These are phyloP conservation scores for Singerocomus inundabilis DNA, from an alignment of 1,284 basidiomycete species.

Conservation along the genomic window DNA sequence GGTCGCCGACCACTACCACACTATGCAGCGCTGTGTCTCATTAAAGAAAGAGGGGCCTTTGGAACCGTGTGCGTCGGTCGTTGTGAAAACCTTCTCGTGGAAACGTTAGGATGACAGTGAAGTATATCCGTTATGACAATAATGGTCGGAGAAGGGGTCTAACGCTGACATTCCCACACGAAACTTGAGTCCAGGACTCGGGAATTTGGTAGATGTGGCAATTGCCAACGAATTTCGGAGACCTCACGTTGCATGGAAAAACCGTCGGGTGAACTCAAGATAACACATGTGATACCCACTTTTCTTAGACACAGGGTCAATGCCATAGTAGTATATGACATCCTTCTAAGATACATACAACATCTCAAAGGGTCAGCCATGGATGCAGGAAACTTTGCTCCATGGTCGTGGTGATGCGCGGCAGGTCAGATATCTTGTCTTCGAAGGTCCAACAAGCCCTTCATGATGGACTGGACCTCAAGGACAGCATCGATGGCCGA, in stretches of 20 bases:
- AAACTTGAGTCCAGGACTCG: background rate
- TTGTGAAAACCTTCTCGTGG: background rate
- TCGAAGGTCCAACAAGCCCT: conserved; percentile 69
- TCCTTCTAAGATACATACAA: background rate
- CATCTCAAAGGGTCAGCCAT: background rate
- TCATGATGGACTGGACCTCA: conserved; percentile 77
- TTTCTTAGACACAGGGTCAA: background rate
- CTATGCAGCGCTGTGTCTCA: too few relatives aligned
- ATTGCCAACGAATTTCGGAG: background rate
- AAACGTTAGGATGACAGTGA: background rate
- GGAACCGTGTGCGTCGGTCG: too few relatives aligned
- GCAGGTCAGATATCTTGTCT: conserved; percentile 39
- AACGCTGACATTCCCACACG: background rate
- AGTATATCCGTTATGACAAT: too few relatives aligned
- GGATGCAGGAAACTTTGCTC: background rate
- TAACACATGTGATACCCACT: background rate
- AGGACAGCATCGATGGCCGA: conserved; percentile 65
- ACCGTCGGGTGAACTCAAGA: background rate
- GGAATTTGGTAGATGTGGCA: background rate
- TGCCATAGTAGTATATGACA: background rate
- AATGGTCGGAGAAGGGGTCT: background rate
- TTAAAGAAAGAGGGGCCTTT: too few relatives aligned
- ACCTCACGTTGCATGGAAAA: background rate
- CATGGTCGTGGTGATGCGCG: background rate
- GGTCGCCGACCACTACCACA: too few relatives aligned